Conservation (phyloP, 306 rosid species). For the Prunus padus region DNA sequence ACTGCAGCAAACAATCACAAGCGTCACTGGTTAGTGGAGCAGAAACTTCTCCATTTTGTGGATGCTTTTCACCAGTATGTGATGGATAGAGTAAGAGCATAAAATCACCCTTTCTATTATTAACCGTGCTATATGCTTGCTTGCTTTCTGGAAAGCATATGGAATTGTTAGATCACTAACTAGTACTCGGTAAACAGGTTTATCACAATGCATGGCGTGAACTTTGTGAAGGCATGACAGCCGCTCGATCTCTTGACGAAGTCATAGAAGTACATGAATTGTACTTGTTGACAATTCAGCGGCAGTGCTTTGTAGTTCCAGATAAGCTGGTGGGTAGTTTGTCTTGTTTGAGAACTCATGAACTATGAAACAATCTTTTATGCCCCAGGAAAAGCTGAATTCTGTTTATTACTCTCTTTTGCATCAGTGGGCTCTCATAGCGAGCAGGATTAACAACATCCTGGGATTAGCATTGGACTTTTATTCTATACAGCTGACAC, state of each 20-base stretch:
- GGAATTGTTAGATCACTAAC: slow-evolving; percentile 30
- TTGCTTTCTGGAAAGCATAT: slow-evolving; percentile 25
- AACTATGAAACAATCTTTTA: not conserved
- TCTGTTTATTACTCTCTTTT: slow-evolving; percentile 21
- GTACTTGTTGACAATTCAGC: slow-evolving; percentile 82
- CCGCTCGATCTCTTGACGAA: slow-evolving; percentile 85
- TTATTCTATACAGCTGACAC: slow-evolving; percentile 74
- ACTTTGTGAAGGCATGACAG: slow-evolving; percentile 81
- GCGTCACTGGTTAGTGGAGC: slow-evolving; percentile 91
- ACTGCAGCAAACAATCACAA: slow-evolving; percentile 52
- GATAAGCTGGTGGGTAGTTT: slow-evolving; percentile 79
- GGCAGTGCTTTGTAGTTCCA: slow-evolving; percentile 96
- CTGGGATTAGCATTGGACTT: slow-evolving; percentile 91
- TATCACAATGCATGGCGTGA: slow-evolving; percentile 99
- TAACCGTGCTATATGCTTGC: slow-evolving; percentile 17
- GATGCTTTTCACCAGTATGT: slow-evolving; percentile 99
- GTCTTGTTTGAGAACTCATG: not conserved
- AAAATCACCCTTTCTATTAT: not conserved
- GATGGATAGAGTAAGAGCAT: slow-evolving; percentile 79
- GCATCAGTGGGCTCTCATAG: slow-evolving; percentile 90
- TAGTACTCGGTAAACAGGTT: slow-evolving; percentile 59
- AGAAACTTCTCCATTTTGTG: slow-evolving; percentile 97
- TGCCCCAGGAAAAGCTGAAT: slow-evolving; percentile 27
- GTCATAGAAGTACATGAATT: slow-evolving; percentile 92
- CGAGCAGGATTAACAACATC: slow-evolving; percentile 89